A percentile compares a stretch with the other conserved stretches of the same genome.
Evolutionary conservation across 345 rosid species (phyloP).

Genomic region (Lepidium aucheri): DNA sequence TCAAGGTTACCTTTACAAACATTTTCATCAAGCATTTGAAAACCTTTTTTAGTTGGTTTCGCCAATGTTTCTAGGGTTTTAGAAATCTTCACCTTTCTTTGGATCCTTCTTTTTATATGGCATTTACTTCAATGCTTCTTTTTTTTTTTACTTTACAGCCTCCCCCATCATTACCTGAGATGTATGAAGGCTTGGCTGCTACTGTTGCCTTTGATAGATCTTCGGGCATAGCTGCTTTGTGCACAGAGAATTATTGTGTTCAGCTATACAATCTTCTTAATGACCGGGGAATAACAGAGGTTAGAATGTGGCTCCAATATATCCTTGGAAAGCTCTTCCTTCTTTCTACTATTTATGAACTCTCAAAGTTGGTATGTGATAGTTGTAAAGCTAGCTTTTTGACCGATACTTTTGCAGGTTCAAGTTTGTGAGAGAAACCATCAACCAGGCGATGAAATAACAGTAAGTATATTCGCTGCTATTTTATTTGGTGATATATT

Average conservation of each 20-base stretch:
- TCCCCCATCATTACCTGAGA: conserved; percentile 56
- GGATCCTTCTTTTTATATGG: not conserved
- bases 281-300: conserved; percentile 85
- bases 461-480: conserved; percentile 37
- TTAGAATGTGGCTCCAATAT: conserved; percentile 18
- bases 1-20: conserved; percentile 56
- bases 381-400: not conserved
- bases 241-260: conserved; percentile 70
- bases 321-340: not conserved
- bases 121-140: conserved; percentile 1
- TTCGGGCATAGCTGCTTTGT: conserved; percentile 68
- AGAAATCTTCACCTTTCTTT: not conserved
- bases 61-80: not conserved
- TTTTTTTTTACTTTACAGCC: conserved; percentile 53
- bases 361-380: not conserved
- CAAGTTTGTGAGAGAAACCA: conserved; percentile 96
- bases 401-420: conserved; percentile 40
- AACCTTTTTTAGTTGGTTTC: not conserved
- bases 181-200: conserved; percentile 32
- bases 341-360: not conserved
- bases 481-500: not conserved
- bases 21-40: not conserved
- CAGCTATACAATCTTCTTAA: conserved; percentile 80
- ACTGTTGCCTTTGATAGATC: conserved; percentile 61
- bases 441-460: conserved; percentile 87